Percentiles rank a stretch among this genome's conserved stretches.
Evolutionary conservation across 306 rosid genomes (phyloP).

Genomic region (Morella rubra): DNA sequence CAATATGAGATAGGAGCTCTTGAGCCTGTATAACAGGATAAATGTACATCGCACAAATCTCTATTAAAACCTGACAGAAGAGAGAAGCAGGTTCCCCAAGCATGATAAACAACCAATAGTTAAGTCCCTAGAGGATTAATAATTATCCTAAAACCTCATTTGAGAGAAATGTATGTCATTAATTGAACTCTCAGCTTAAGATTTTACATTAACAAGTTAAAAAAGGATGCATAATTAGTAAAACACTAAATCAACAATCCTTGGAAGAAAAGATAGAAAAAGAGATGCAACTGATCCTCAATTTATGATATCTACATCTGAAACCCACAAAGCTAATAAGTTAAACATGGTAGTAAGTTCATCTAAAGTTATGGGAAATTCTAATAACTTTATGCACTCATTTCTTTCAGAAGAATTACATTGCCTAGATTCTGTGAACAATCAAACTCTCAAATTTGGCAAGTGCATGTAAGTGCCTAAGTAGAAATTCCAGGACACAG

Average conservation of each 20-base stretch:
- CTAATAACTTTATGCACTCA: background rate
- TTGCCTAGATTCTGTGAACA: background rate
- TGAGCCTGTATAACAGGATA: conserved; percentile 42
- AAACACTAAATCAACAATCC: background rate
- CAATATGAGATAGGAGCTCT: conserved; percentile 56
- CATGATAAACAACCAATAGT: background rate
- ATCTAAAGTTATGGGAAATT: background rate
- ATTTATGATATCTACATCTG: background rate
- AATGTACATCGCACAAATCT: background rate
- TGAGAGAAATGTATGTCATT: background rate
- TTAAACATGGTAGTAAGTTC: background rate
- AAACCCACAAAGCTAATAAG: background rate
- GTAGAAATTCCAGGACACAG: background rate
- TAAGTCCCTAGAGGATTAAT: background rate
- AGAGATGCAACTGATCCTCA: background rate
- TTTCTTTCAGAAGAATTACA: background rate
- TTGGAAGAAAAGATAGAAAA: background rate
- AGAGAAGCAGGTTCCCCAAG: background rate
- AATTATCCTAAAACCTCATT: background rate
- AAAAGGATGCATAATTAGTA: background rate
- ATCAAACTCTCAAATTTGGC: background rate
- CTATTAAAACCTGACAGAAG: conserved; percentile 4
- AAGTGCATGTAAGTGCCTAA: background rate
- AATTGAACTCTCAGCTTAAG: background rate
- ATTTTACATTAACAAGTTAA: background rate